Evolutionary conservation across 2,329 filamentous ascomycete species (phyloP), one percentile per base, ranked within the genome.

Genomic region (Xylaria sp.): DNA sequence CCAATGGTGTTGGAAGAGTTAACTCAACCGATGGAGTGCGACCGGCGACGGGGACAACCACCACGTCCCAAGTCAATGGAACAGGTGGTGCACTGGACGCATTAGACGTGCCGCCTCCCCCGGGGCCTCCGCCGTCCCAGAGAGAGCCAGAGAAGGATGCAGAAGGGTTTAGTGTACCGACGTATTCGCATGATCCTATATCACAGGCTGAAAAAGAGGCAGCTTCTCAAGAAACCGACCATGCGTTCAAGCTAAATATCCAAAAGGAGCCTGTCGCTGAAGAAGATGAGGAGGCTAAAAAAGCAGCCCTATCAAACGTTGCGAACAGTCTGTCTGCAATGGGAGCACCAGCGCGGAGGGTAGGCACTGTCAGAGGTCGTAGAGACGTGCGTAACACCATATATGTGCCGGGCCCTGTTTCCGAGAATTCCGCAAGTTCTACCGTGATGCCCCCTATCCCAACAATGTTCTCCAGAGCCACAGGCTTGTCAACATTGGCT

Each of bases 331-430:
- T 96, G 42, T 89, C 90, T 63, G 82, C 83, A 42, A 80, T 85
- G 74, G 84, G 88, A 29, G 86, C 89, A 63, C 89, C 93, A 22
- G 86, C 87, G 63, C 87, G 91, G 29, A 91, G 89, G 74, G 82
- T 87, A 15, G 91, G 92, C 51, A 97, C 94, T 15, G 83, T 97
- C 17, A 88, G 96, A 72, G 96, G 96, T 58, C 91, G 96, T 67
- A 88, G 96, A 76, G 95, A 98, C 77, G 93, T 96, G 69, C 89
- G 95, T 66, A 97, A 97, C 79, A 97, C 94, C 1, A 90, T 97
- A 61, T 95, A 96, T 75, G 85, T 94, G 69, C 90, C 92, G 10
- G 77, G 81, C 3, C 72, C 72, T 71, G 77, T 77, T 7, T 69
- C 76, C 29, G 71, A 77, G 65, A 71, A 70, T 33, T 70, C 74